A percentile compares a stretch with the other conserved stretches of the same genome.
These are phyloP conservation scores for Marchantia polymorpha DNA, from an alignment of 225 moss, liverwort and hornwort genomes.

Conservation along the genomic window DNA sequence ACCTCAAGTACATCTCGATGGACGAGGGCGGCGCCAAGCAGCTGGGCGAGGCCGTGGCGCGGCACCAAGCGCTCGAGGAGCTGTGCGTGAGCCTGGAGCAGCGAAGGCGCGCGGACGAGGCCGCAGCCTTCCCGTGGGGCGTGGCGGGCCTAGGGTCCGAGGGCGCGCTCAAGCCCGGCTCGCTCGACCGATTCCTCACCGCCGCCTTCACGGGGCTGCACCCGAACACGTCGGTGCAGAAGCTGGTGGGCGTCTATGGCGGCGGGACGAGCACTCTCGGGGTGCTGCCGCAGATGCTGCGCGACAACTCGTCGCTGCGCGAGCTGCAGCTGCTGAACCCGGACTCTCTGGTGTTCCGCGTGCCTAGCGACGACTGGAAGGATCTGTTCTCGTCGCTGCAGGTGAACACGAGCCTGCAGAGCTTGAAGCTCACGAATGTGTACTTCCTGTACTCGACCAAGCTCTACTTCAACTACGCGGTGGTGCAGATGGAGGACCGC, in stretches of 20 bases:
- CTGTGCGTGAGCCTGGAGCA: slow-evolving; percentile 21
- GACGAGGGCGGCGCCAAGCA: slow-evolving; percentile 23
- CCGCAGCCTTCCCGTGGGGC: background rate
- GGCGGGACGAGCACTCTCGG: slow-evolving; percentile 15
- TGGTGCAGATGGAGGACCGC: slow-evolving; percentile 12
- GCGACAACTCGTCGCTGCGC: slow-evolving; percentile 16
- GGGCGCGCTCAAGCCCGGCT: background rate
- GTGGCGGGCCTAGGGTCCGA: background rate
- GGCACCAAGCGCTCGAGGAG: slow-evolving; percentile 18
- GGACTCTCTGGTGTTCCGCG: slow-evolving; percentile 18
- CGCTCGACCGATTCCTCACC: slow-evolving; percentile 16
- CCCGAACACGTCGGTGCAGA: slow-evolving; percentile 16
- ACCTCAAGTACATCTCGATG: slow-evolving; percentile 15
- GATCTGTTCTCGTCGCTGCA: slow-evolving; percentile 12
- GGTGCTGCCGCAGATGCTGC: slow-evolving; percentile 19
- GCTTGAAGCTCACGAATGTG: slow-evolving; percentile 11
- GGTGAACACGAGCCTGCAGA: slow-evolving; percentile 15
- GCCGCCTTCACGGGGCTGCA: slow-evolving; percentile 20
- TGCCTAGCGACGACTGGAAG: slow-evolving; percentile 22
- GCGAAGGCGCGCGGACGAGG: slow-evolving; percentile 12
- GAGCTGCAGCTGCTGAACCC: slow-evolving; percentile 20
- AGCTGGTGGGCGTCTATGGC: slow-evolving; percentile 19
- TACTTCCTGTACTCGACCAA: slow-evolving; percentile 18
- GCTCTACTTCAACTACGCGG: slow-evolving; percentile 17
- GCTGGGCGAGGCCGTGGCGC: slow-evolving; percentile 27